Percentiles rank a stretch among this genome's conserved stretches.
Evolutionary conservation across 2,329 filamentous ascomycete genomes (phyloP).

Genomic region (Aspergillus glaucus): DNA sequence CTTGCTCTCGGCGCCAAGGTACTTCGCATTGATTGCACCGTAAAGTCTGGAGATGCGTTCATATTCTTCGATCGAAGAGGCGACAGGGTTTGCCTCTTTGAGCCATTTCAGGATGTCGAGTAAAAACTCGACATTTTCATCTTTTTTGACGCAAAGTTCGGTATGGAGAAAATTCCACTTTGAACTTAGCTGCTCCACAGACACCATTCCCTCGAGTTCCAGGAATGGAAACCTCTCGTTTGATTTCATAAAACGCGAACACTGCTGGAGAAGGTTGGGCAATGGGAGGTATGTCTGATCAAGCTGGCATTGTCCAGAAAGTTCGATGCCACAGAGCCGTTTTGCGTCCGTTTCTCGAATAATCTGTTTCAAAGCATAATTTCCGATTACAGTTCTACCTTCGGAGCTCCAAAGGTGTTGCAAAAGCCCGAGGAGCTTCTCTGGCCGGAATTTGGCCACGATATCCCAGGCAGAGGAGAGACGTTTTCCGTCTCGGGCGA

Average conservation of each 20-base stretch:
- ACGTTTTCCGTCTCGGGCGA: no score
- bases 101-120: no score
- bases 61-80: no score
- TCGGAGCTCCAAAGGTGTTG: conserved; percentile 1
- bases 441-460: not conserved
- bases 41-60: no score
- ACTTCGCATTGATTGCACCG: no score
- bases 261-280: no score
- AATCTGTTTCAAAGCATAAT: not conserved
- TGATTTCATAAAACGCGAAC: conserved; percentile 4
- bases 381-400: not conserved
- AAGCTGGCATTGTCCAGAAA: not conserved
- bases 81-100: no score
- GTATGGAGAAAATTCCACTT: no score
- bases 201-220: not conserved
- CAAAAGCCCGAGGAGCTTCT: conserved; percentile 3
- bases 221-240: not conserved
- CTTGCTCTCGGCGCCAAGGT: no score
- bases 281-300: no score
- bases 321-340: not conserved
- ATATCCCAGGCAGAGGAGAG: not conserved
- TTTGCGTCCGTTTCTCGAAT: not conserved
- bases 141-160: no score
- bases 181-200: not conserved
- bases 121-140: no score